Percentiles rank a stretch among this genome's conserved stretches.
These are phyloP conservation scores for Colletotrichum sansevieriae DNA, from an alignment of 2,329 filamentous ascomycete genomes.

Conservation along the genomic window DNA sequence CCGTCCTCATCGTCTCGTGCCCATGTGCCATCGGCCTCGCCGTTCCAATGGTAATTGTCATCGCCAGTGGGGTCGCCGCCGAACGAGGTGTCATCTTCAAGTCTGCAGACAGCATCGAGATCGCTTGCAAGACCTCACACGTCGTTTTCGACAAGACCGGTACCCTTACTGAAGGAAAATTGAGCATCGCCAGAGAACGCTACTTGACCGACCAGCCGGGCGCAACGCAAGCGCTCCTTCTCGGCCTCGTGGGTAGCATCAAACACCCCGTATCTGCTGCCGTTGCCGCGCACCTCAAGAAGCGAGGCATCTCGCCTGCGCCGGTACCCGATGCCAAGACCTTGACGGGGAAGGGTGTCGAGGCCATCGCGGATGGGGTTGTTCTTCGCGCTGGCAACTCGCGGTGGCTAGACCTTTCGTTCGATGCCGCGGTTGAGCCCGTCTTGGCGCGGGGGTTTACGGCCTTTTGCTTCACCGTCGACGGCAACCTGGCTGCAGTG, in stretches of 20 bases:
- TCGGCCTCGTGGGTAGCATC: constrained; percentile 52
- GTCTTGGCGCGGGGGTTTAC: constrained; percentile 56
- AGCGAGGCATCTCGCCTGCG: constrained; percentile 11
- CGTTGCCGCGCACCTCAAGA: constrained; percentile 58
- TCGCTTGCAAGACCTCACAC: constrained; percentile 71
- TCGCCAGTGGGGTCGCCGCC: constrained; percentile 76
- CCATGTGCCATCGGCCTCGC: constrained; percentile 82
- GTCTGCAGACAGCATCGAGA: constrained; percentile 72
- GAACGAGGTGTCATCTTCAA: constrained; percentile 77
- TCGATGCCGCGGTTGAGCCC: constrained; percentile 49
- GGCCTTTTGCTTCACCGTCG: constrained; percentile 61
- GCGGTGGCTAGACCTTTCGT: constrained; percentile 58
- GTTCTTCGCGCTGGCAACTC: constrained; percentile 63
- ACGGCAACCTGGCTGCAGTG: constrained; percentile 52
- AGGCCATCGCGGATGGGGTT: constrained; percentile 48
- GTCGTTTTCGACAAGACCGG: constrained; percentile 87
- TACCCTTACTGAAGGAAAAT: constrained; percentile 73
- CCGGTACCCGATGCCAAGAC: constrained; percentile 51
- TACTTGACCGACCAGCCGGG: constrained; percentile 43
- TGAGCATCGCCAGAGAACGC: constrained; percentile 58
- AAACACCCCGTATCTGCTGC: constrained; percentile 67
- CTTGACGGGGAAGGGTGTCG: constrained; percentile 61
- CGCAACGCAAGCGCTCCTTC: constrained; percentile 21
- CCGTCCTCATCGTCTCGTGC: constrained; percentile 81
- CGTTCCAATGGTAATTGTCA: constrained; percentile 83